Conservation (phyloP, 108 stramenopile species). For the Fistulifera solaris region DNA sequence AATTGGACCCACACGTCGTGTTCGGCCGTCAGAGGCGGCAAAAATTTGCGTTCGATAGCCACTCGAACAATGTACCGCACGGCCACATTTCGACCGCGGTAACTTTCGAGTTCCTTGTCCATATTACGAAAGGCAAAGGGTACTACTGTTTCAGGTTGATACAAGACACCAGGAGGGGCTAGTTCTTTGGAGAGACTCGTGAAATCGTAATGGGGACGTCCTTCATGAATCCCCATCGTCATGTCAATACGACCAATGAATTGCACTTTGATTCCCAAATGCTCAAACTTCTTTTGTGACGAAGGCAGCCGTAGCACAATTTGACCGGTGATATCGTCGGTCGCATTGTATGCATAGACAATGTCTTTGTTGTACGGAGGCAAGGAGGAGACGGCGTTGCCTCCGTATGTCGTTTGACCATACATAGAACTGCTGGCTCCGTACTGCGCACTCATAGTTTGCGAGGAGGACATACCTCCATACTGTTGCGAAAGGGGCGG, state of each 20-base stretch:
- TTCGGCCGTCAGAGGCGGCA: constrained; percentile 75
- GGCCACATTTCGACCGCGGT: constrained; percentile 91
- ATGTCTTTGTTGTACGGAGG: constrained; percentile 6
- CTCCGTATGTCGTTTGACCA: too few species aligned
- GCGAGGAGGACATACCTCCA: not conserved
- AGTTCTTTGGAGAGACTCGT: constrained; percentile 91
- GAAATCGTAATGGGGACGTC: constrained; percentile 84
- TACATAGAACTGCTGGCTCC: not conserved
- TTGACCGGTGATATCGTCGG: constrained; percentile 73
- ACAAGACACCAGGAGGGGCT: constrained; percentile 82
- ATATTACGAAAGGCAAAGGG: constrained; percentile 86
- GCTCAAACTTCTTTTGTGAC: constrained; percentile 90
- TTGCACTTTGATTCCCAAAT: constrained; percentile 94
- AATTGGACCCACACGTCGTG: constrained; percentile 90
- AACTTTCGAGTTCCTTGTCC: constrained; percentile 85
- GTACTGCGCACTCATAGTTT: not conserved
- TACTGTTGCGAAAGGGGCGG: constrained; percentile 12
- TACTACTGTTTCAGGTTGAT: constrained; percentile 52
- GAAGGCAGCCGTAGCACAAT: constrained; percentile 79
- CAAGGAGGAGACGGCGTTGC: not conserved
- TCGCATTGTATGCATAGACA: constrained; percentile 42
- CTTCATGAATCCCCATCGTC: constrained; percentile 73
- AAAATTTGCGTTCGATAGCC: constrained; percentile 79
- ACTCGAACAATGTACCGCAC: constrained; percentile 95
- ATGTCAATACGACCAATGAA: constrained; percentile 96